Evolutionary conservation across 2,329 filamentous ascomycete genomes (phyloP).

Genomic region (Ceratocystis albifundus): DNA sequence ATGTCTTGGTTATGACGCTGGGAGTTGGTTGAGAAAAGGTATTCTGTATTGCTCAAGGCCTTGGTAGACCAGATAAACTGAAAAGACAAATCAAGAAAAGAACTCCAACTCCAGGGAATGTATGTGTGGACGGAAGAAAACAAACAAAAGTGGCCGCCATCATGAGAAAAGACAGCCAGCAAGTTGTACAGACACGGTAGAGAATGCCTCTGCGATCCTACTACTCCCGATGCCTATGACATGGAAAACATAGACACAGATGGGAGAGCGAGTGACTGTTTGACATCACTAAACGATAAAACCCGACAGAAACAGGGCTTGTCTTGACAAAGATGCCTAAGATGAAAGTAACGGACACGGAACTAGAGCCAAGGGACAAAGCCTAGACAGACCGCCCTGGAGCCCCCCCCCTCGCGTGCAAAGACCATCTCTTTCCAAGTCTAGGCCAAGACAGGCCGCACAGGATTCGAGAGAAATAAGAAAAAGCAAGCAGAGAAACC

Average conservation of each 20-base stretch:
- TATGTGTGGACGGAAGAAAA: conserved; percentile 14
- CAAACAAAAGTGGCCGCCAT: conserved; percentile 13
- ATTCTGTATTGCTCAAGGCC: conserved; percentile 21
- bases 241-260: neutral
- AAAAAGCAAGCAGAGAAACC: neutral
- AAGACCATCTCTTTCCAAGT: neutral
- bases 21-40: neutral
- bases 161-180: neutral
- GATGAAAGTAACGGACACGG: neutral
- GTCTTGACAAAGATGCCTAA: neutral
- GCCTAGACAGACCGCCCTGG: neutral
- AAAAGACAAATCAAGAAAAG: conserved; percentile 18
- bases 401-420: neutral
- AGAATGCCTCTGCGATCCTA: neutral
- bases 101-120: conserved; percentile 23
- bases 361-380: neutral
- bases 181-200: neutral
- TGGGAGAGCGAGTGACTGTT: neutral
- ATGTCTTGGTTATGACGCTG: no score
- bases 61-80: conserved; percentile 23
- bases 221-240: neutral
- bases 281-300: neutral
- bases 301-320: neutral
- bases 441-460: neutral
- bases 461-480: neutral